These are phyloP conservation scores for Funneliformis caledonium DNA, from an alignment of 371 early-diverging fungal genomes.

Conservation along the genomic window DNA sequence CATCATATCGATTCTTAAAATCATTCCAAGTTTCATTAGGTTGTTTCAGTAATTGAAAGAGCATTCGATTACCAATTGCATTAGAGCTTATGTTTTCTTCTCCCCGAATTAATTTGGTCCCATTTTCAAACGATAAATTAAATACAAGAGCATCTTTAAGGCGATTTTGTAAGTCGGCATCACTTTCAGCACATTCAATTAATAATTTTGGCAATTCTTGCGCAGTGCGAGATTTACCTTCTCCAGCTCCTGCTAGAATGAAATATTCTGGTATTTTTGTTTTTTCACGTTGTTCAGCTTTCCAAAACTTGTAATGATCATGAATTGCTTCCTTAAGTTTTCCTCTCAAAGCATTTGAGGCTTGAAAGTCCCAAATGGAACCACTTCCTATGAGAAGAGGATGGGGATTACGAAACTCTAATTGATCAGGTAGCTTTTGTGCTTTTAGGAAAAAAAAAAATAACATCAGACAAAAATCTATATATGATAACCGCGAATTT, in stretches of 20 bases:
- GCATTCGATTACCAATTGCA: slow-evolving; percentile 3
- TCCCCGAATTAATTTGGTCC: neutral
- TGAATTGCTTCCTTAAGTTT: neutral
- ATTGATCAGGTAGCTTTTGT: neutral
- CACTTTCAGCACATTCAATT: slow-evolving; percentile 2
- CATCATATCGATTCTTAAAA: neutral
- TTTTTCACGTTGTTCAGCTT: neutral
- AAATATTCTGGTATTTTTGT: slow-evolving; percentile 16
- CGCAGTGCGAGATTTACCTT: slow-evolving; percentile 18
- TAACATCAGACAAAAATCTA: no score
- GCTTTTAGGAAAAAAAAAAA: neutral
- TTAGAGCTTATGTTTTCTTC: neutral
- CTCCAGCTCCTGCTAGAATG: slow-evolving; percentile 26
- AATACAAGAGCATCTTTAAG: neutral
- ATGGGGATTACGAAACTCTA: neutral
- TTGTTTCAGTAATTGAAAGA: neutral
- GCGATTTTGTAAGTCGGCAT: neutral
- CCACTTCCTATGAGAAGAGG: neutral
- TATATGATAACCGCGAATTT: no score
- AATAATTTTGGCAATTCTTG: slow-evolving; percentile 14
- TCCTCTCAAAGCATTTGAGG: slow-evolving; percentile 17
- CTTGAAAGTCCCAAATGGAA: slow-evolving; percentile 31
- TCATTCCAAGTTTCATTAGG: neutral
- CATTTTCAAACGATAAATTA: slow-evolving; percentile 28
- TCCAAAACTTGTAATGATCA: neutral